phyloP scores from a whole-genome alignment of 805 yeast species.

The Torulaspora microellipsoides region DNA sequence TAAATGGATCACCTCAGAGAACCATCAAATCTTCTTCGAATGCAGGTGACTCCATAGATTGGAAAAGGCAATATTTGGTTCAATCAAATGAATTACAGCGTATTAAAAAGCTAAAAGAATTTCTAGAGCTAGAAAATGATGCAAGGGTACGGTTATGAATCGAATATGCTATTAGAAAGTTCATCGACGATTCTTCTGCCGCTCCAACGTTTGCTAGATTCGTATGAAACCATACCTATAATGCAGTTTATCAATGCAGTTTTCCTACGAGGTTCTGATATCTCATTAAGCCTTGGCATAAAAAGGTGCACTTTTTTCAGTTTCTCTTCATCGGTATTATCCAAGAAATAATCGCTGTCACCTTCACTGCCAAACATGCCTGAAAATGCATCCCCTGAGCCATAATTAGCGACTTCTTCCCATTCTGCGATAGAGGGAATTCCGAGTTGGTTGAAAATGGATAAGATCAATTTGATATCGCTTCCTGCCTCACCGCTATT shows the following conservation, averaged over 20 bases:
- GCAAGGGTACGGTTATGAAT: conserved; percentile 3
- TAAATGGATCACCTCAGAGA: conserved; percentile 18
- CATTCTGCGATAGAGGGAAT: conserved; percentile 47
- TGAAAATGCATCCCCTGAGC: conserved; percentile 31
- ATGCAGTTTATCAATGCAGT: conserved; percentile 34
- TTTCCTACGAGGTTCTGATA: conserved; percentile 8
- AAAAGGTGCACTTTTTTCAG: conserved; percentile 8
- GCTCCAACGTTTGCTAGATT: conserved; percentile 40
- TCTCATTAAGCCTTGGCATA: conserved; percentile 23
- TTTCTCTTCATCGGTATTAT: conserved; percentile 11
- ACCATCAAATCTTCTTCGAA: conserved; percentile 1
- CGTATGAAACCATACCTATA: conserved; percentile 41
- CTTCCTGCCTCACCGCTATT: conserved; percentile 35
- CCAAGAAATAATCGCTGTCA: conserved; percentile 22
- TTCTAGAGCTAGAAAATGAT: conserved; percentile 23
- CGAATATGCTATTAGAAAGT: conserved; percentile 3
- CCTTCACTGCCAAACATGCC: conserved; percentile 34
- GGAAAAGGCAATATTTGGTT: conserved; percentile 20
- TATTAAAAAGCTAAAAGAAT: conserved; percentile 18
- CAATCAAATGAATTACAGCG: conserved; percentile 20
- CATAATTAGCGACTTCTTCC: conserved; percentile 36
- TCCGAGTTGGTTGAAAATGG: conserved; percentile 56
- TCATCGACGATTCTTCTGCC: conserved; percentile 12
- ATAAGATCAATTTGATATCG: conserved; percentile 56
- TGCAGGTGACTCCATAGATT: conserved; percentile 10